phyloP scores from a whole-genome alignment of 257 asterid species.

The Craterostigma plantagineum region DNA sequence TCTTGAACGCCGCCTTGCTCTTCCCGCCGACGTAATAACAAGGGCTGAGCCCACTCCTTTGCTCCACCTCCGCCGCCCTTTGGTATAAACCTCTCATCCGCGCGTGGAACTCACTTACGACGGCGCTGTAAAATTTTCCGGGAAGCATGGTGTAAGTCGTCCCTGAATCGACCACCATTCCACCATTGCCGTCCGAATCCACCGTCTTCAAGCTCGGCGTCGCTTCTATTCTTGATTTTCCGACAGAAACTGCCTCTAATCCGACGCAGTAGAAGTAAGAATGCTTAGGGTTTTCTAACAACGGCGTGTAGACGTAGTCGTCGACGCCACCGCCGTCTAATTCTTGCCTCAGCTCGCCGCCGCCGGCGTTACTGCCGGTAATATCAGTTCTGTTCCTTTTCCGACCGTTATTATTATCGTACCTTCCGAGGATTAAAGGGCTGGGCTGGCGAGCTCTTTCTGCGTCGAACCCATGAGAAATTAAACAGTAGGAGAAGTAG shows the following conservation, averaged over 20 bases:
- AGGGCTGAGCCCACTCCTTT: slow-evolving; percentile 56
- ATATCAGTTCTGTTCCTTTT: too few species aligned
- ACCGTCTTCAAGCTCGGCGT: slow-evolving; percentile 39
- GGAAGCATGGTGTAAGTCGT: slow-evolving; percentile 89
- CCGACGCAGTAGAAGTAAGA: slow-evolving; percentile 60
- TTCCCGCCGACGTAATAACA: slow-evolving; percentile 28
- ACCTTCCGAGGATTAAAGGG: slow-evolving; percentile 70
- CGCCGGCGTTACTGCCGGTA: too few species aligned
- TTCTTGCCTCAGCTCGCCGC: not conserved
- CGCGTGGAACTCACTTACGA: slow-evolving; percentile 25
- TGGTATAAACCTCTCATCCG: slow-evolving; percentile 21
- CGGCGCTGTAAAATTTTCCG: slow-evolving; percentile 22
- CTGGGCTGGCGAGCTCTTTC: slow-evolving; percentile 28
- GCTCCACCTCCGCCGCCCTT: slow-evolving; percentile 49
- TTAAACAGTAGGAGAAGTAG: slow-evolving; percentile 70
- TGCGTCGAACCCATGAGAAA: slow-evolving; percentile 45
- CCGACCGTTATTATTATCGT: too few species aligned
- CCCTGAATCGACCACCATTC: slow-evolving; percentile 98
- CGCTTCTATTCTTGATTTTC: slow-evolving; percentile 24
- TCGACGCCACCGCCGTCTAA: slow-evolving; percentile 11
- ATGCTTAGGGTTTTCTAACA: slow-evolving; percentile 67
- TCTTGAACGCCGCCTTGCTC: slow-evolving; percentile 4
- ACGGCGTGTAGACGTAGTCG: slow-evolving; percentile 41
- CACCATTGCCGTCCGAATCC: slow-evolving; percentile 59
- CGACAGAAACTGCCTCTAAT: slow-evolving; percentile 47